Base-by-base conservation (phyloP, 2,329 filamentous ascomycete species). In the Fusarium pseudonygamai region DNA sequence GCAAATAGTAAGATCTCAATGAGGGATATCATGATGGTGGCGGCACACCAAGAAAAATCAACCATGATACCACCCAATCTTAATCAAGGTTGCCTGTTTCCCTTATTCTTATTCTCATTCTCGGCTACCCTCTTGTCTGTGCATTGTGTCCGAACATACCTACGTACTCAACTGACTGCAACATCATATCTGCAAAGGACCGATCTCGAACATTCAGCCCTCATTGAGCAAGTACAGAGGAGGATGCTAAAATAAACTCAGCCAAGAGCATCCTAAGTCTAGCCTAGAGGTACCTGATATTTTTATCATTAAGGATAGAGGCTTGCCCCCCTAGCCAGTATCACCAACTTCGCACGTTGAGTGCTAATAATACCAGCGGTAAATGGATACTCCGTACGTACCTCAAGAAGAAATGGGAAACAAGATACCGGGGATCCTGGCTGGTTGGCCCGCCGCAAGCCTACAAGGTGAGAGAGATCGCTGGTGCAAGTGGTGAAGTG, bases 401-500 rank as follows among this genome's bases (percentile, higher is more conserved):
- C 64, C 40, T 30, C 40, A 37, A 26, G 26, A 43, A 24, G 46
- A 50, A 43, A 56, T 42, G 34, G 36, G 39, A 45, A 63, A 49
- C 26, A 56, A 47, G 34, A 40, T 53, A 45, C 65, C 64, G 52
- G 73, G 72, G 75, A 61, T 68, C 75, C 75, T 76, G 52, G 73
- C 46, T 56, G 61, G 68, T 75, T 77, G 75, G 64, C 73, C 76
- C 74, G 74, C 75, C 73, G 71, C 75, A 63, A 60, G 43, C 69
- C 71, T 71, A 75, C 75, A 63, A 63, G 36, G 69, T 60, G 56
- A 64, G 71, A 64, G 71, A 75, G 75, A 74, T 77, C 60, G 72
- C 57, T 69, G 60, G 58, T 69, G 53, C 50, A 47, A 66, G 60
- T 66, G 60, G 63, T 67, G 72, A 69, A 53, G 47, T 62, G 63